Percentiles rank a stretch among this genome's conserved stretches.
These are phyloP conservation scores for Abrus pulchellus DNA, from an alignment of 306 rosid genomes.

Conservation along the genomic window DNA sequence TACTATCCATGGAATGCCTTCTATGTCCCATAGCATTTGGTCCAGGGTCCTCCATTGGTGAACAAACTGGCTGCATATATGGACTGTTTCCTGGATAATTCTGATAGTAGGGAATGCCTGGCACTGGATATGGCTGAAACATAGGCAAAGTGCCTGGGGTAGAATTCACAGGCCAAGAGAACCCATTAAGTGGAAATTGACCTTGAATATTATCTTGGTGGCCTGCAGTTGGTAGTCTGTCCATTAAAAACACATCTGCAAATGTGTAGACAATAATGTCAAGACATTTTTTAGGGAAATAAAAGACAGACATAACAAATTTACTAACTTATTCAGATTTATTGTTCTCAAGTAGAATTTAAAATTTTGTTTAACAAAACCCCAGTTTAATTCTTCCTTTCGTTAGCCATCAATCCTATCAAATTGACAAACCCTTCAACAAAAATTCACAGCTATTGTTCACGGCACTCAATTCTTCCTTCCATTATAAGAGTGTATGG, in stretches of 20 bases:
- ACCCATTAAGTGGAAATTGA: slow-evolving; percentile 77
- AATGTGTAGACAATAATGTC: slow-evolving; percentile 46
- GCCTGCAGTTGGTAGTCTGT: slow-evolving; percentile 62
- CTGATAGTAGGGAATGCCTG: slow-evolving; percentile 87
- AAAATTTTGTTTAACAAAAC: neutral
- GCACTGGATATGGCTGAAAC: slow-evolving; percentile 79
- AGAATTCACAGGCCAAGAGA: slow-evolving; percentile 85
- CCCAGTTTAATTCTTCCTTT: neutral
- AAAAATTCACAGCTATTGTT: neutral
- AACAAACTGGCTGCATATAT: slow-evolving; percentile 65
- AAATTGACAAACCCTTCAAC: neutral
- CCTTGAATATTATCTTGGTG: slow-evolving; percentile 76
- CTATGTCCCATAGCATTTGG: slow-evolving; percentile 55
- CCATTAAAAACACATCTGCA: slow-evolving; percentile 64
- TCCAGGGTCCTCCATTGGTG: slow-evolving; percentile 68
- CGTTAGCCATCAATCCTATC: neutral
- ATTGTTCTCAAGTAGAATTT: neutral
- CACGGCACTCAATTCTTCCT: neutral
- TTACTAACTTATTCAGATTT: neutral
- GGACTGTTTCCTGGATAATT: slow-evolving; percentile 72
- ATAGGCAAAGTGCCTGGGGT: slow-evolving; percentile 71
- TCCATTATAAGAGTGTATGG: neutral
- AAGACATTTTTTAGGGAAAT: slow-evolving; percentile 21
- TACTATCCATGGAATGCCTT: slow-evolving; percentile 81
- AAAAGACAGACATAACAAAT: neutral